These are phyloP conservation scores for Skeletonema menzelii DNA, from an alignment of 108 stramenopile genomes.

Conservation along the genomic window DNA sequence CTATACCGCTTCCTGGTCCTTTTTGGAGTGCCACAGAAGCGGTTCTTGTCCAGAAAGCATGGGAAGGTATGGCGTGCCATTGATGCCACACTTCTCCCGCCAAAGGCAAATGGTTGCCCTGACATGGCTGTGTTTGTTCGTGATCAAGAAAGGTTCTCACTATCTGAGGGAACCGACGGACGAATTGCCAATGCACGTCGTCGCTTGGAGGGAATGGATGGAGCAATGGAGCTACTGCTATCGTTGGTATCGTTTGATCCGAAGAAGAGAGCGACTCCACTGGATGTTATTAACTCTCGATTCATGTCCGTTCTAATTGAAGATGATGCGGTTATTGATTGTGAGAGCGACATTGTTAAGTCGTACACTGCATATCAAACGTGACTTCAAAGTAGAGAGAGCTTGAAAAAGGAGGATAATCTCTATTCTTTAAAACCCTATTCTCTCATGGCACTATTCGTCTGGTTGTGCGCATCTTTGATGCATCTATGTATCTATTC, in stretches of 20 bases:
- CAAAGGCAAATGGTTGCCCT: slow-evolving; percentile 25
- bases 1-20: slow-evolving; percentile 93
- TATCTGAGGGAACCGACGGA: slow-evolving; percentile 60
- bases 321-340: slow-evolving; percentile 19
- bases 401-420: neutral
- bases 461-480: no score
- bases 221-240: slow-evolving; percentile 80
- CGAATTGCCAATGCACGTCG: slow-evolving; percentile 67
- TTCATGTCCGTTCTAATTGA: slow-evolving; percentile 77
- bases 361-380: slow-evolving; percentile 44
- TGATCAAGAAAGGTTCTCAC: slow-evolving; percentile 63
- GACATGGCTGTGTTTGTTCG: slow-evolving; percentile 52
- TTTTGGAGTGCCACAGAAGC: slow-evolving; percentile 79
- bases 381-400: neutral
- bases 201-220: slow-evolving; percentile 63
- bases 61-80: slow-evolving; percentile 80
- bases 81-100: slow-evolving; percentile 17
- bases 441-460: no score
- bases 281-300: slow-evolving; percentile 77
- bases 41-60: slow-evolving; percentile 35
- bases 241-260: slow-evolving; percentile 77
- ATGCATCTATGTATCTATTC: neutral
- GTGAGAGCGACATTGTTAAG: slow-evolving; percentile 45
- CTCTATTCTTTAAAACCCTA: neutral
- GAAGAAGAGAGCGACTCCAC: slow-evolving; percentile 54